Conservation (phyloP, 23 red algal species). For the Cyanidium caldarium region DNA sequence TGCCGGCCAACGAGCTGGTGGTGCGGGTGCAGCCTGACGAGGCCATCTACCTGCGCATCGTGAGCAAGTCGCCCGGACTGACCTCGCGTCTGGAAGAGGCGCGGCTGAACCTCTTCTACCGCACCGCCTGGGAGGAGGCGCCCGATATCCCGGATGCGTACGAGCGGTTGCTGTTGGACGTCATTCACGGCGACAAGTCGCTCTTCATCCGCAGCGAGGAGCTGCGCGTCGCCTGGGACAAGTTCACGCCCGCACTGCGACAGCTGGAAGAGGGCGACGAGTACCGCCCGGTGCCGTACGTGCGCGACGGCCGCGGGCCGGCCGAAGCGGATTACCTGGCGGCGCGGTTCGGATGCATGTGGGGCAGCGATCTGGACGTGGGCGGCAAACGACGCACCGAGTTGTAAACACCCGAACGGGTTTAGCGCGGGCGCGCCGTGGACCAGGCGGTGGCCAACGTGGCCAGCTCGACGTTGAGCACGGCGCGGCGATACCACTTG, state of each 20-base stretch:
- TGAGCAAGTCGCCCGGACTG: conserved; percentile 76
- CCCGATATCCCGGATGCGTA: conserved; percentile 98
- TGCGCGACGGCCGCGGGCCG: neutral
- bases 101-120: conserved; percentile 79
- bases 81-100: conserved; percentile 82
- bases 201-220: conserved; percentile 93
- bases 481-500: no score
- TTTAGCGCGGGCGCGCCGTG: no score
- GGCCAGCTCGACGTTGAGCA: no score
- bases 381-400: neutral
- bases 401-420: neutral
- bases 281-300: neutral
- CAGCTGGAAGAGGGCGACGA: conserved; percentile 30
- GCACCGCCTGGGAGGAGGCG: conserved; percentile 73
- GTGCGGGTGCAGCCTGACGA: conserved; percentile 93
- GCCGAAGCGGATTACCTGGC: neutral
- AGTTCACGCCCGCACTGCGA: conserved; percentile 64
- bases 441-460: no score
- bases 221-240: conserved; percentile 64
- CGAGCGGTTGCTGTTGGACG: conserved; percentile 87
- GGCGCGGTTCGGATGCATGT: neutral
- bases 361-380: conserved; percentile 4
- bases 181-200: conserved; percentile 83
- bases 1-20: conserved; percentile 53
- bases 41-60: conserved; percentile 68